These are phyloP conservation scores for Pleurotus tuoliensis DNA, from an alignment of 768 basidiomycete species.

Conservation along the genomic window DNA sequence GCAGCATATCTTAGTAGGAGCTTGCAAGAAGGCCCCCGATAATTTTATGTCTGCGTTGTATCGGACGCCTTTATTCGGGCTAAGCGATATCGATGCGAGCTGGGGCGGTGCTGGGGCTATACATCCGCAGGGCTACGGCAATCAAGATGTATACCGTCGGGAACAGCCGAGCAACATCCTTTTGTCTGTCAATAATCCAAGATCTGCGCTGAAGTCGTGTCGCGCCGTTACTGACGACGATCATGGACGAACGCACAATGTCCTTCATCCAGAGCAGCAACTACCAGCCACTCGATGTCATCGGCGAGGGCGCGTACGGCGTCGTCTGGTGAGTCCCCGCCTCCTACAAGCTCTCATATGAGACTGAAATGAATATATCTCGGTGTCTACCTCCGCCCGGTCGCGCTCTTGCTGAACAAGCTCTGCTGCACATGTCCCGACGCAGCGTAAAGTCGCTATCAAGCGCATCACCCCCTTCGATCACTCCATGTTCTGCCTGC, in stretches of 20 bases:
- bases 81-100: no score
- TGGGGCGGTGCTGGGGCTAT: no score
- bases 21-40: no score
- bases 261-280: constrained; percentile 42
- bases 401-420: constrained; percentile 72
- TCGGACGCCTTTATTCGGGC: no score
- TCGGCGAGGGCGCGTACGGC: constrained; percentile 95
- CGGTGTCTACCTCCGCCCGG: not conserved
- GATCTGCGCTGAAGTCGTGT: not conserved
- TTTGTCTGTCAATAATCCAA: not conserved
- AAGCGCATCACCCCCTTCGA: constrained; percentile 96
- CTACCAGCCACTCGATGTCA: constrained; percentile 78
- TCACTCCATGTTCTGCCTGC: constrained; percentile 88
- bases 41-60: no score
- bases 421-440: constrained; percentile 75
- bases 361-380: not conserved
- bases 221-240: not conserved
- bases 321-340: constrained; percentile 59
- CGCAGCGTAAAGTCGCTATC: constrained; percentile 86
- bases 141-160: not conserved
- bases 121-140: not conserved
- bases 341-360: constrained; percentile 12
- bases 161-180: not conserved
- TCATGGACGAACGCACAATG: constrained; percentile 23
- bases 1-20: no score